phyloP scores from a whole-genome alignment of 1,284 basidiomycete genomes.

The Rhodotorula mucilaginosa region DNA sequence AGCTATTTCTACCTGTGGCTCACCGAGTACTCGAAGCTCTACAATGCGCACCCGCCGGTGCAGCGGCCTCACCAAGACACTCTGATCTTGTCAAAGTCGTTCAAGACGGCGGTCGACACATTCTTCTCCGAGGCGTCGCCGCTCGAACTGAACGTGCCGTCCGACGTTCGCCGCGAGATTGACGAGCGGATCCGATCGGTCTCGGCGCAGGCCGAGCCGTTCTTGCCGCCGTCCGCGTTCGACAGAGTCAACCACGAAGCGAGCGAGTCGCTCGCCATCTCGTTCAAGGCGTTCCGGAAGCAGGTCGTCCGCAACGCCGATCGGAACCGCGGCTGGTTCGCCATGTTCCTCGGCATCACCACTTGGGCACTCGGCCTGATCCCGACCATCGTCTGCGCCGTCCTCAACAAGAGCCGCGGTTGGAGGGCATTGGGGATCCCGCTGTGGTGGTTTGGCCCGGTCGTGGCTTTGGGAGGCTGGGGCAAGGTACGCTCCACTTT shows the following conservation, averaged over 20 bases:
- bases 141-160: conserved; percentile 37
- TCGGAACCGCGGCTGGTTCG: conserved; percentile 34
- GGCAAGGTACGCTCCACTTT: conserved; percentile 2
- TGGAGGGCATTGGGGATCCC: conserved; percentile 27
- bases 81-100: conserved; percentile 22
- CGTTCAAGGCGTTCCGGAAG: conserved; percentile 34
- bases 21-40: conserved; percentile 24
- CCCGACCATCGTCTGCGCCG: conserved; percentile 31
- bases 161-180: conserved; percentile 31
- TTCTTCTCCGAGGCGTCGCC: conserved; percentile 31
- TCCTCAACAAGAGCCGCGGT: conserved; percentile 27
- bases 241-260: conserved; percentile 22
- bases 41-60: conserved; percentile 5
- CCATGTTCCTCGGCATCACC: conserved; percentile 32
- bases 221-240: conserved; percentile 32
- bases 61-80: conserved; percentile 16
- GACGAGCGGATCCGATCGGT: conserved; percentile 18
- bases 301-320: conserved; percentile 34
- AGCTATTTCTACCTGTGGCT: conserved; percentile 28
- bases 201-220: conserved; percentile 12
- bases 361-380: conserved; percentile 33
- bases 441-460: conserved; percentile 31
- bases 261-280: conserved; percentile 30
- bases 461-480: conserved; percentile 26
- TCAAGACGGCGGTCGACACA: conserved; percentile 30